Percentiles rank a stretch among this genome's conserved stretches.
phyloP scores from a whole-genome alignment of 2,329 filamentous ascomycete genomes.

The Knufia fluminis region DNA sequence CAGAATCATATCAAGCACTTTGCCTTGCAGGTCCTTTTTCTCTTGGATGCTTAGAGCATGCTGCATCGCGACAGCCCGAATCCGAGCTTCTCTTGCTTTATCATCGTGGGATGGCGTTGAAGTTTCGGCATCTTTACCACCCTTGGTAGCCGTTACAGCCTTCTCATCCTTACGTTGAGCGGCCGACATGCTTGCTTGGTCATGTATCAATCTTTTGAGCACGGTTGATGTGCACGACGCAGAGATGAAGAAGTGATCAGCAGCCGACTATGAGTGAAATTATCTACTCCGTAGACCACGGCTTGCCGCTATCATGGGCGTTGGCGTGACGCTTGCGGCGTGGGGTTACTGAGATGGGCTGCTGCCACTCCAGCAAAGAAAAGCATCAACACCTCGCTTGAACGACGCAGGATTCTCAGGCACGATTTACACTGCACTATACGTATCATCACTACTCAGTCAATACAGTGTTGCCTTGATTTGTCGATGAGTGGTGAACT shows the following conservation, averaged over 20 bases:
- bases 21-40: constrained; percentile 65
- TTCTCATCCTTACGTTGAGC: too few species aligned
- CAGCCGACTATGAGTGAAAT: background rate
- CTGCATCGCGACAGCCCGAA: constrained; percentile 59
- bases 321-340: background rate
- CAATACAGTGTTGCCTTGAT: too few species aligned
- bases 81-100: constrained; percentile 24
- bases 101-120: background rate
- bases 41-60: constrained; percentile 77
- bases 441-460: too few species aligned
- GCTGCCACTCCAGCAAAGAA: too few species aligned
- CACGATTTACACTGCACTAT: too few species aligned
- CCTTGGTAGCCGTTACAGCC: background rate
- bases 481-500: too few species aligned
- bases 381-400: too few species aligned
- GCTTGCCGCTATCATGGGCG: too few species aligned
- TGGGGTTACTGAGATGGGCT: background rate
- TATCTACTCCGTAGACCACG: too few species aligned
- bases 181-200: background rate
- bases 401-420: too few species aligned
- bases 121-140: background rate
- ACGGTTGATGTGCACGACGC: background rate
- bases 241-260: background rate
- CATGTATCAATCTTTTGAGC: background rate
- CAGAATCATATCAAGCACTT: constrained; percentile 65